phyloP scores from a whole-genome alignment of 495 filamentous ascomycete species.

The Cryomyces minteri region DNA sequence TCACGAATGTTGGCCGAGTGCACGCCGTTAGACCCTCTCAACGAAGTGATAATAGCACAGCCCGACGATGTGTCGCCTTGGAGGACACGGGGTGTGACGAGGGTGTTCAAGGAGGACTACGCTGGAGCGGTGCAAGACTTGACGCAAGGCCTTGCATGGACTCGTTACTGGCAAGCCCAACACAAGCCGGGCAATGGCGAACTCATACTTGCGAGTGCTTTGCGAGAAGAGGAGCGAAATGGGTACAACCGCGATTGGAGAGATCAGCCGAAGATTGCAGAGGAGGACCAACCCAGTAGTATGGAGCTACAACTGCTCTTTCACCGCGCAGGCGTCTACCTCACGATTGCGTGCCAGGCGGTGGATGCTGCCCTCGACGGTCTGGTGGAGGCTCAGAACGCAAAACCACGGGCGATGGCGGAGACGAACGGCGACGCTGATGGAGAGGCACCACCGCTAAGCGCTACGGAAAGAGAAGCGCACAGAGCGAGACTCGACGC shows the following conservation, averaged over 20 bases:
- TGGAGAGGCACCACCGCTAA: conserved; percentile 4
- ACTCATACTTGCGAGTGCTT: conserved; percentile 25
- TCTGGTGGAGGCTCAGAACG: conserved; percentile 15
- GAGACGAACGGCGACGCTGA: conserved; percentile 13
- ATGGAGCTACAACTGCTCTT: conserved; percentile 57
- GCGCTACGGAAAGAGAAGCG: conserved; percentile 14
- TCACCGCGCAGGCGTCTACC: conserved; percentile 55
- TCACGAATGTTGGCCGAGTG: conserved; percentile 55
- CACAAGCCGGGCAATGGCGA: conserved; percentile 27
- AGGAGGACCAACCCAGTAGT: conserved; percentile 54
- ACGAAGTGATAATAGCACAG: conserved; percentile 43
- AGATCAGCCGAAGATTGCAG: conserved; percentile 35
- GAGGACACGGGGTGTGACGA: conserved; percentile 52
- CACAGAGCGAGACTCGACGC: conserved; percentile 32
- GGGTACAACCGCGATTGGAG: conserved; percentile 15
- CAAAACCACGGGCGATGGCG: conserved; percentile 7
- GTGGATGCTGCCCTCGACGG: conserved; percentile 34
- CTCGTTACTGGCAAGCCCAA: conserved; percentile 28
- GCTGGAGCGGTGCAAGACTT: conserved; percentile 47
- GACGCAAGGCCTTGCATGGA: conserved; percentile 40
- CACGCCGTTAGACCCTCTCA: conserved; percentile 42
- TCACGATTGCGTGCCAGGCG: conserved; percentile 47
- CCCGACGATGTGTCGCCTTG: conserved; percentile 45
- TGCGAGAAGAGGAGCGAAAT: conserved; percentile 16
- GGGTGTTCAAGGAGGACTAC: conserved; percentile 58